Evolutionary conservation across 345 rosid species (phyloP), one percentile per base, ranked within the genome.

Genomic region (Salix brachista): DNA sequence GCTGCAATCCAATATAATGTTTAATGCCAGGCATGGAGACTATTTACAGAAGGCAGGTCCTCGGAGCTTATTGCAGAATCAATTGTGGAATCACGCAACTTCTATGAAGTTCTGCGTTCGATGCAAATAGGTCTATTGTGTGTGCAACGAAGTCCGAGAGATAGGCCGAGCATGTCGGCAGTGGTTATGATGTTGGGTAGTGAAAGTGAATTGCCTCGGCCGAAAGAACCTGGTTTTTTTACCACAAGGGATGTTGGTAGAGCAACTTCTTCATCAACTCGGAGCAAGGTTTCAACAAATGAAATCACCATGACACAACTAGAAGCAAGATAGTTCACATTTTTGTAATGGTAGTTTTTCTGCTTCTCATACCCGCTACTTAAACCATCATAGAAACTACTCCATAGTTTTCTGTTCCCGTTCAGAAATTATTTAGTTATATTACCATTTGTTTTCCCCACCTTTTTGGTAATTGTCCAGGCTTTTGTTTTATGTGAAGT

Each of bases 161-260:
- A 68, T 6, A 41, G 71, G 52, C 71, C 71, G 16, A 25, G 50
- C 52, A 68, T 68, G 71, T 41, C 71, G n/a, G 1, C 52, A 17
- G 71, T 68, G 23, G 52, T 68, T 39, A 12, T 41, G 18, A 68
- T 68, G 71, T 5, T 68, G 71, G 26, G 30, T 5, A 68, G 71
- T 68, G 52, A 68, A 41, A 25, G 34, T 42, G 71, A 21, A 23
- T 39, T 68, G 71, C 54, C 71, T 41, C 30, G 23, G 50, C 71
- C 71, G 13, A 68, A 68, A 68, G 50, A 68, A 42, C 71, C 71
- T n/a, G 71, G 71, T 11, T 68, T 37, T 42, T 68, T 37, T 16
- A 39, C 52, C 4, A 16, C 8, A 42, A 39, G 28, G 52, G 52
- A 68, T 21, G 19, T 1, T 18, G 70, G 8, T 16, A 37, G 3